A percentile compares a stretch with the other conserved stretches of the same genome.
Evolutionary conservation across 163 green algal species (phyloP).

Genomic region (Coccomyxa subellipsoidea): DNA sequence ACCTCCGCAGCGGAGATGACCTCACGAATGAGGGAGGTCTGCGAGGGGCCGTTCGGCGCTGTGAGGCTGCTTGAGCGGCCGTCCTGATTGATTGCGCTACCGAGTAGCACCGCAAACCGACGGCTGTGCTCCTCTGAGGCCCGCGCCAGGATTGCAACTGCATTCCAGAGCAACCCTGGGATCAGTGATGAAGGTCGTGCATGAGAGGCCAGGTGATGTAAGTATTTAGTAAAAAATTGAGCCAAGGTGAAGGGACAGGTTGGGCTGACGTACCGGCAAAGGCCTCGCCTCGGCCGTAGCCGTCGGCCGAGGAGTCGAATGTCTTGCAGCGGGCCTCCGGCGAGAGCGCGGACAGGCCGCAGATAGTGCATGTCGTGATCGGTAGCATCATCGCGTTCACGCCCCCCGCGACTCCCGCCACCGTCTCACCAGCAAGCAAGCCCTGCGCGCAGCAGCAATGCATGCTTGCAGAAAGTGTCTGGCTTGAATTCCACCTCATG

Average conservation of each 20-base stretch:
- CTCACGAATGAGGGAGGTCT: constrained; percentile 42
- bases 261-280: constrained; percentile 10
- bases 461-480: background rate
- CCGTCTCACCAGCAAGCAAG: constrained; percentile 29
- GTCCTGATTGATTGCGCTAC: constrained; percentile 61
- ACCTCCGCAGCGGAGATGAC: constrained; percentile 28
- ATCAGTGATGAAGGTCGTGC: background rate
- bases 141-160: background rate
- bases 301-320: constrained; percentile 49
- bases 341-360: constrained; percentile 44
- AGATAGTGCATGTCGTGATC: constrained; percentile 46
- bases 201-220: background rate
- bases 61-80: constrained; percentile 79
- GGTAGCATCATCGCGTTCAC: constrained; percentile 55
- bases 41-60: constrained; percentile 61
- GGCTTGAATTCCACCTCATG: too few relatives aligned
- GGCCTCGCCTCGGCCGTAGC: constrained; percentile 49
- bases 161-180: too few relatives aligned
- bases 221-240: background rate
- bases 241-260: background rate
- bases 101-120: constrained; percentile 2
- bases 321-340: constrained; percentile 52
- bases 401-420: constrained; percentile 47
- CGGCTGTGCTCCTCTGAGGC: background rate
- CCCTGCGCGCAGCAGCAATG: background rate